Conservation (phyloP, 176 grass and related monocot genomes). For the Canna indica region DNA sequence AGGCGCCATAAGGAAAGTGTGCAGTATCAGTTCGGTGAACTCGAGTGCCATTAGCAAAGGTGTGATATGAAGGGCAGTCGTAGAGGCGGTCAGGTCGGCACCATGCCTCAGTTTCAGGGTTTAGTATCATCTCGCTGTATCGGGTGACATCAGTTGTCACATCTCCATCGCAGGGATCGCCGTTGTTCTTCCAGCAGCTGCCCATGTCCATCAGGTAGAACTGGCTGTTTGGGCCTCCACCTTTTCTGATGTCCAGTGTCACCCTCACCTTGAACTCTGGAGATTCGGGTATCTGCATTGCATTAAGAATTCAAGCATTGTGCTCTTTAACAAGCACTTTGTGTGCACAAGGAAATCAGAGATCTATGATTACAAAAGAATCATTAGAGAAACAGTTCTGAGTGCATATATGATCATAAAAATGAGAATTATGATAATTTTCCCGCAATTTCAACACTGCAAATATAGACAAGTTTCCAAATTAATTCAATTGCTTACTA, state of each 20-base stretch:
- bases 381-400: too few species aligned
- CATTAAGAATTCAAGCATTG: neutral
- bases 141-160: constrained; percentile 59
- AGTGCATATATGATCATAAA: too few species aligned
- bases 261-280: constrained; percentile 78
- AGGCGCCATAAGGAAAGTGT: constrained; percentile 58
- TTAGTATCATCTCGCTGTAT: constrained; percentile 98
- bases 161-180: constrained; percentile 59
- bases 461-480: neutral
- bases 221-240: constrained; percentile 61
- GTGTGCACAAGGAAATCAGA: too few species aligned
- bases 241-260: constrained; percentile 52
- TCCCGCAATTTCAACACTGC: neutral
- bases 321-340: neutral
- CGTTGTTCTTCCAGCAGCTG: constrained; percentile 93
- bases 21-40: constrained; percentile 47
- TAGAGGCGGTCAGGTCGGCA: constrained; percentile 33
- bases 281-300: constrained; percentile 51
- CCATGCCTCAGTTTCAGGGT: constrained; percentile 54
- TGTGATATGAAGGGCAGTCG: constrained; percentile 84
- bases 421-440: neutral
- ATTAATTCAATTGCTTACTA: constrained; percentile 28
- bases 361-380: too few species aligned
- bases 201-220: constrained; percentile 97
- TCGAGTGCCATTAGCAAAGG: constrained; percentile 63